Evolutionary conservation across 192 early-diverging fungal species (phyloP), one percentile per base, ranked within the genome.

Genomic region (Allomyces arbusculus): DNA sequence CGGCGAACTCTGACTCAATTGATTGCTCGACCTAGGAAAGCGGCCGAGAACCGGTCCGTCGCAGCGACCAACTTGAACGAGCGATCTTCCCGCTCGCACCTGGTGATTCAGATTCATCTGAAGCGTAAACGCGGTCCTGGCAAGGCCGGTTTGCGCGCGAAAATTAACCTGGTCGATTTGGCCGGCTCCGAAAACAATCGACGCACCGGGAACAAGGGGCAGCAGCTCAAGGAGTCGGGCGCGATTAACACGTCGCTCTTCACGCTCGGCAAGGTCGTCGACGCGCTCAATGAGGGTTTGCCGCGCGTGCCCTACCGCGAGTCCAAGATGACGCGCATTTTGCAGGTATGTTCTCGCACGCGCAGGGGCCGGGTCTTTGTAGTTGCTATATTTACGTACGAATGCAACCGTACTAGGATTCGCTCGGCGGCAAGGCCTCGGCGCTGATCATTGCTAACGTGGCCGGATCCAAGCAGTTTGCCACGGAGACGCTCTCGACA

Each of bases 401-500:
- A 68, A 25, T 65, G 33, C 40, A 12, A 19, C 58, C 24, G 11
- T 25, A 43, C 20, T 44, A 74, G 72, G 79, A 83, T 71, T 78
- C 80, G 7, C 73, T 87, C 10, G 86, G 84, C 50, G 86, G 86
- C 19, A 74, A 71, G 24, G 76, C 79, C 23, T 64, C 77, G 58
- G 82, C 79, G 43, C 76, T 86, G 76, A 84, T 87, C 80, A 81
- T 87, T 66, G 79, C 84, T 50, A 85, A 85, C 62, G 76, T 84
- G 14, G 75, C 86, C 2, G 84, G 81, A 0, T 80, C 76, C 16
- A 70, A 76, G 67, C 67, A 63, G 55, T 76, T 80, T 65, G 62
- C 72, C 67, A 70, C 74, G 50, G 78, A 80, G 25, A 80, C 82
- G n/a, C 26, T 10, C 62, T 69, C 68, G 44, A 85, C 85, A 23